Percentiles rank a stretch among this genome's conserved stretches.
Evolutionary conservation across 116 monocot species (phyloP).

Genomic region (Zostera marina): DNA sequence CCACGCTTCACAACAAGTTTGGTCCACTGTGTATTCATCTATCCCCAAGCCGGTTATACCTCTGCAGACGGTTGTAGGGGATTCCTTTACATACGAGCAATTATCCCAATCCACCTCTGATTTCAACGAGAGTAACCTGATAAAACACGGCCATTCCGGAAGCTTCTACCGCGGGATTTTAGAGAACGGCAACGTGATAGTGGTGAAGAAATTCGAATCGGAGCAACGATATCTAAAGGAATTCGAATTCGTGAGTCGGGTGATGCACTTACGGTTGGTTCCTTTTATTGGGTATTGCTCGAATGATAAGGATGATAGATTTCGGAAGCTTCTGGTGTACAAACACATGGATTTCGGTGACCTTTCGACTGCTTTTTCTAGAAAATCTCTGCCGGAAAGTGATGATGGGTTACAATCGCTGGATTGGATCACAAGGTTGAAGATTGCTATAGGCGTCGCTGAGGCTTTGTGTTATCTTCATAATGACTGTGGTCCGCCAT

Average conservation of each 20-base stretch:
- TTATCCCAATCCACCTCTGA: slow-evolving; percentile 33
- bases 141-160: slow-evolving; percentile 67
- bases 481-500: slow-evolving; percentile 56
- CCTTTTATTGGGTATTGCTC: slow-evolving; percentile 58
- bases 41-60: too few relatives aligned
- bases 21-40: too few relatives aligned
- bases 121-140: slow-evolving; percentile 44
- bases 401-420: slow-evolving; percentile 61
- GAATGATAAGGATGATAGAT: slow-evolving; percentile 51
- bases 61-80: slow-evolving; percentile 25
- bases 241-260: slow-evolving; percentile 51
- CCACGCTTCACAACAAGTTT: slow-evolving; percentile 1
- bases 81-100: slow-evolving; percentile 51
- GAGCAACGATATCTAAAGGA: slow-evolving; percentile 38
- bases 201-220: slow-evolving; percentile 60
- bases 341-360: slow-evolving; percentile 53
- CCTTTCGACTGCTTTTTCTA: slow-evolving; percentile 34
- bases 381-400: slow-evolving; percentile 18
- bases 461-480: slow-evolving; percentile 74
- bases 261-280: slow-evolving; percentile 42
- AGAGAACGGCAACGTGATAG: slow-evolving; percentile 37
- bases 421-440: slow-evolving; percentile 90
- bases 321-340: slow-evolving; percentile 73
- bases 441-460: slow-evolving; percentile 80
- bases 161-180: slow-evolving; percentile 53